Conservation (phyloP, 1,139 yeast genomes). For the Protomyces pachydermus region DNA sequence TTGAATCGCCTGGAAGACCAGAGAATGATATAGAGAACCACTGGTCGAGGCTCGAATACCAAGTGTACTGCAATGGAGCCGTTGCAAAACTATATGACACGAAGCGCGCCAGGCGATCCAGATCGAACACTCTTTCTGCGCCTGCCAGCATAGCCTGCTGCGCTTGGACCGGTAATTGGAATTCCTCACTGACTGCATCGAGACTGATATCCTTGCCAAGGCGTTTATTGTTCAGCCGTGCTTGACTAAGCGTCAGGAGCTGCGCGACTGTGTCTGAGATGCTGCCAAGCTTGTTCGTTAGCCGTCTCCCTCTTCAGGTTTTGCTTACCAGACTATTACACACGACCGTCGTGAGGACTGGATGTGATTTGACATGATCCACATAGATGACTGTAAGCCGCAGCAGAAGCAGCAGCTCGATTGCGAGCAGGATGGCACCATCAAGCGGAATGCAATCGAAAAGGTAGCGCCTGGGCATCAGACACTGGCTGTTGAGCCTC, state of each 20-base stretch:
- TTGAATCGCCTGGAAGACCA: neutral
- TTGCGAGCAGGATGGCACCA: constrained; percentile 1
- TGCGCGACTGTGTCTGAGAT: constrained; percentile 28
- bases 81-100: constrained; percentile 21
- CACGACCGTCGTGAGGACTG: constrained; percentile 25
- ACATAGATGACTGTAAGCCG: constrained; percentile 21
- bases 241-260: constrained; percentile 14
- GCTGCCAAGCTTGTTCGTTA: constrained; percentile 7
- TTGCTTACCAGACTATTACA: constrained; percentile 13
- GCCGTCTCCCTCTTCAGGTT: neutral
- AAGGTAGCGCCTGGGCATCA: neutral
- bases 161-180: constrained; percentile 10
- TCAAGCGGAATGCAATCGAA: constrained; percentile 7
- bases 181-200: constrained; percentile 22
- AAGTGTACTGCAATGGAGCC: constrained; percentile 25
- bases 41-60: constrained; percentile 28
- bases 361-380: constrained; percentile 16
- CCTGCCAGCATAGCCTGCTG: constrained; percentile 19
- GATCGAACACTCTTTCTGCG: constrained; percentile 21
- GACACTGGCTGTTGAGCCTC: too few relatives aligned
- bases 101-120: constrained; percentile 25
- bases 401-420: constrained; percentile 3
- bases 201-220: constrained; percentile 11
- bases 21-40: constrained; percentile 19
- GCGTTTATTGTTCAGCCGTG: neutral